Evolutionary conservation across 148 eudicot species (phyloP).

Genomic region (Amaranthus cruentus): DNA sequence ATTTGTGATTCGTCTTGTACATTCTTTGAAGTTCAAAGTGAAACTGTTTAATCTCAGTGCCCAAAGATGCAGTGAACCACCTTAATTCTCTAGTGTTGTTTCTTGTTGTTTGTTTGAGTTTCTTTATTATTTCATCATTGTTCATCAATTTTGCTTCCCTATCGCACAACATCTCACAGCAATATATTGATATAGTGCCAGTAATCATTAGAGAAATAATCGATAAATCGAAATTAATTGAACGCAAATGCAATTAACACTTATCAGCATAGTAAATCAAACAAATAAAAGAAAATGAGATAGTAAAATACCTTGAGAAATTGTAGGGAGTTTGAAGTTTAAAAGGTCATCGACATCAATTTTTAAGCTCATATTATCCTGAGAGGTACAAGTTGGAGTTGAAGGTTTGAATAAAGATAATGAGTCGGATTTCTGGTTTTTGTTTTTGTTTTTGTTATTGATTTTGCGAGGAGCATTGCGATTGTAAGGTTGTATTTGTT

Average conservation of each 20-base stretch:
- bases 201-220: not conserved
- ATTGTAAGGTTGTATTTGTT: slow-evolving; percentile 55
- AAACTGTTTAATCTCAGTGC: too few relatives aligned
- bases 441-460: not conserved
- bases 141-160: too few relatives aligned
- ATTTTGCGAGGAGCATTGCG: slow-evolving; percentile 45
- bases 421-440: slow-evolving; percentile 8
- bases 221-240: not conserved
- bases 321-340: slow-evolving; percentile 23
- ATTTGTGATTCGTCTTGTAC: too few relatives aligned
- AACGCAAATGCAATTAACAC: slow-evolving; percentile 7
- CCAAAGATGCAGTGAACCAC: too few relatives aligned
- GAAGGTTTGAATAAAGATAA: slow-evolving; percentile 23
- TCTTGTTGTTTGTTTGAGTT: too few relatives aligned
- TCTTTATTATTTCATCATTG: too few relatives aligned
- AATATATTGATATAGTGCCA: not conserved
- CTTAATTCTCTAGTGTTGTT: too few relatives aligned
- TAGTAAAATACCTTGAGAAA: slow-evolving; percentile 35
- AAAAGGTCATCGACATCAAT: slow-evolving; percentile 52
- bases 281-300: not conserved
- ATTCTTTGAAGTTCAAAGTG: too few relatives aligned
- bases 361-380: slow-evolving; percentile 20
- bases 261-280: not conserved
- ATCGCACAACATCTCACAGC: not conserved
- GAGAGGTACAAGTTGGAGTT: slow-evolving; percentile 6